Evolutionary conservation across 139 green algal species (phyloP).

Genomic region (Pycnococcus provasolii): DNA sequence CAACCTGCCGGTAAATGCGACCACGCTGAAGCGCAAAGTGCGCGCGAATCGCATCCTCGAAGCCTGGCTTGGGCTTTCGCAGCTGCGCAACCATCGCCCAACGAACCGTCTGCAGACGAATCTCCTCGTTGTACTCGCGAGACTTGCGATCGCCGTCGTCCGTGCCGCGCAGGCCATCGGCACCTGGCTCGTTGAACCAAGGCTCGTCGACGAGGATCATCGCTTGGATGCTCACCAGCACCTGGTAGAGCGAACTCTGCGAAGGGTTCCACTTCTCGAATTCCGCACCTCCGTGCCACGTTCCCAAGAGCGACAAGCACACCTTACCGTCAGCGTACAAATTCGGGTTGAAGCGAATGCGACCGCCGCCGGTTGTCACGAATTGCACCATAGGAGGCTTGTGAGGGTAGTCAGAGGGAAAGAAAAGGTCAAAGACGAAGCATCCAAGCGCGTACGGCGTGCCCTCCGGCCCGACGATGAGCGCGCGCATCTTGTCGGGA

Average conservation of each 20-base stretch:
- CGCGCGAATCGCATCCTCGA: background rate
- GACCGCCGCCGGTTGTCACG: constrained; percentile 52
- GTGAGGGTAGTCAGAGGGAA: constrained; percentile 55
- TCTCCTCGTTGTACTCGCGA: constrained; percentile 1
- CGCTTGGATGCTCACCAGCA: constrained; percentile 62
- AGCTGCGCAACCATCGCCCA: constrained; percentile 9
- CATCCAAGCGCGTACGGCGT: constrained; percentile 63
- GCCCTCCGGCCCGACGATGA: constrained; percentile 46
- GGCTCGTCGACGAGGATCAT: constrained; percentile 53
- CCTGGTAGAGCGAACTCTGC: background rate
- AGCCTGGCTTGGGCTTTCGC: background rate
- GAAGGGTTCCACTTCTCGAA: constrained; percentile 35
- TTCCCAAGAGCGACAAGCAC: constrained; percentile 57
- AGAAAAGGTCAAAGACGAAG: constrained; percentile 82
- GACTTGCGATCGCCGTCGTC: background rate
- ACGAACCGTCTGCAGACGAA: constrained; percentile 3
- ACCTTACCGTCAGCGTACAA: constrained; percentile 63
- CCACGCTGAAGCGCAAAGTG: background rate
- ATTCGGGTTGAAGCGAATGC: constrained; percentile 59
- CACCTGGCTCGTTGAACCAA: constrained; percentile 57
- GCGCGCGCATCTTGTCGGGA: constrained; percentile 17
- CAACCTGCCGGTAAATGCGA: too few relatives aligned
- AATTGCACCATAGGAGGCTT: constrained; percentile 46
- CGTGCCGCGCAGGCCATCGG: constrained; percentile 31
- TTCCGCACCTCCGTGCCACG: constrained; percentile 40